These are phyloP conservation scores for Irpex rosettiformis DNA, from an alignment of 1,284 basidiomycete species.

Conservation along the genomic window DNA sequence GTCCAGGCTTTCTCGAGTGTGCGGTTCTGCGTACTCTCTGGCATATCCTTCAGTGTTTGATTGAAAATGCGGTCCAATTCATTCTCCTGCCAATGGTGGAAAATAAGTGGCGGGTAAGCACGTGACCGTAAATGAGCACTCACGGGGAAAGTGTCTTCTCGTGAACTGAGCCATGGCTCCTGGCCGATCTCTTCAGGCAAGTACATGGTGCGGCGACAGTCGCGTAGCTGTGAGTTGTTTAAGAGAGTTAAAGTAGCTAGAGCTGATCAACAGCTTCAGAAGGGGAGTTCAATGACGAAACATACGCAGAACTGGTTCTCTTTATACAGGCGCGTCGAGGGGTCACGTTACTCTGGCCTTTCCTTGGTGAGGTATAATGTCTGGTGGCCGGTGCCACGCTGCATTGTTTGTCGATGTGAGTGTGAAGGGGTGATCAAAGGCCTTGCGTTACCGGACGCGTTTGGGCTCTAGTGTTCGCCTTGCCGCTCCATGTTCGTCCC, in stretches of 20 bases:
- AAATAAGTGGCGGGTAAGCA: not conserved
- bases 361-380: not conserved
- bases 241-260: not conserved
- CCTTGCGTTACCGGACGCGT: not conserved
- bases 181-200: not conserved
- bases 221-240: not conserved
- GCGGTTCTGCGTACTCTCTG: not conserved
- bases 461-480: not conserved
- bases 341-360: not conserved
- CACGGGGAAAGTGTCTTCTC: not conserved
- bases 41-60: not conserved
- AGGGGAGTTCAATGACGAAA: not conserved
- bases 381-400: not conserved
- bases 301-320: not conserved
- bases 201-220: not conserved
- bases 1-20: not conserved
- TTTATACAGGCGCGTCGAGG: not conserved
- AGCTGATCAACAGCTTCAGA: slow-evolving; percentile 3
- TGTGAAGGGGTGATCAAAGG: not conserved
- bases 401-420: not conserved
- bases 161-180: not conserved
- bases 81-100: not conserved
- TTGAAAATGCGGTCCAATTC: not conserved
- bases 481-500: not conserved
- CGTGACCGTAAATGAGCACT: not conserved